Percentiles rank a stretch among this genome's conserved stretches.
Evolutionary conservation across 78 protist genomes (phyloP).

Genomic region (Dictyostelium firmibasis): DNA sequence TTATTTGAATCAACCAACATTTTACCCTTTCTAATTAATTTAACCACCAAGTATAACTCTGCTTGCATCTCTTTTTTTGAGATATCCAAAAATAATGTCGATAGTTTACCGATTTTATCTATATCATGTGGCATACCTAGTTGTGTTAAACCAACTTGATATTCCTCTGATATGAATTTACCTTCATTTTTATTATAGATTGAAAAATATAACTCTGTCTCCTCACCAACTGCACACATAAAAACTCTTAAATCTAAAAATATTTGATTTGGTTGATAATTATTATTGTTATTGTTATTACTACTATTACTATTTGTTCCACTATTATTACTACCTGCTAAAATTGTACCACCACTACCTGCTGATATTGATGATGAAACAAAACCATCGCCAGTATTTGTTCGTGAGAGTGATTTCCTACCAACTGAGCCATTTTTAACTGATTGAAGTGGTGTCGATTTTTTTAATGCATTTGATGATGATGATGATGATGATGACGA

Average conservation of each 20-base stretch:
- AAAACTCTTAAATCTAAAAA: constrained; percentile 48
- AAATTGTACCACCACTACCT: not conserved
- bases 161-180: constrained; percentile 61
- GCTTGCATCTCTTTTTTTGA: constrained; percentile 50
- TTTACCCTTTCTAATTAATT: constrained; percentile 56
- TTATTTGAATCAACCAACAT: constrained; percentile 55
- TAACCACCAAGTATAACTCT: constrained; percentile 45
- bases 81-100: constrained; percentile 58
- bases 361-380: not conserved
- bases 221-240: constrained; percentile 74
- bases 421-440: not conserved
- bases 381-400: not conserved
- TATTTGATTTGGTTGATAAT: constrained; percentile 52
- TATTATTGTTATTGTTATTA: not conserved
- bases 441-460: not conserved
- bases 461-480: not conserved
- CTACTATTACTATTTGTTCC: not conserved
- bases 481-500: not conserved
- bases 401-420: constrained; percentile 4
- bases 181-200: constrained; percentile 63
- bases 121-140: constrained; percentile 73
- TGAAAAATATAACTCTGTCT: constrained; percentile 61
- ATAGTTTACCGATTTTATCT: constrained; percentile 54
- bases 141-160: constrained; percentile 59
- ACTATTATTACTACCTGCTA: not conserved